Evolutionary conservation across 768 basidiomycete genomes (phyloP).

Genomic region (Xerocomellus amylosporus): DNA sequence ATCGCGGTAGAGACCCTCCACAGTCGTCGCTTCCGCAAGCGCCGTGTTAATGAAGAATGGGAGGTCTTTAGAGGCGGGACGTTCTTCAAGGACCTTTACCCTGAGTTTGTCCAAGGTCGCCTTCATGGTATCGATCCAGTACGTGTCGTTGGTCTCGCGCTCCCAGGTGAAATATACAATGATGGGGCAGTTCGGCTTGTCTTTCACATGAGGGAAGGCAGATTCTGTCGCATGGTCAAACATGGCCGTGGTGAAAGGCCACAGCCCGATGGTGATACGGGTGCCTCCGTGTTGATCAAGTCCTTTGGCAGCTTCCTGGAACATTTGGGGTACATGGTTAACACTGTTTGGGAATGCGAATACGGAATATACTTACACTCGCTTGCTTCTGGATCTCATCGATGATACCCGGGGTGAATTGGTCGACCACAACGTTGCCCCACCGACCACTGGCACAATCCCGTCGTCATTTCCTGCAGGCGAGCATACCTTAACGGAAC

Average conservation of each 20-base stretch:
- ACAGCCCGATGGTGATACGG: constrained; percentile 4
- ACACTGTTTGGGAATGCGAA: too few species aligned
- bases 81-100: constrained; percentile 1
- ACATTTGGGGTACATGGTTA: background rate
- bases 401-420: constrained; percentile 13
- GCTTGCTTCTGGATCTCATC: constrained; percentile 2
- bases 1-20: constrained; percentile 11
- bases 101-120: background rate
- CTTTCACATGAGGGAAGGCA: constrained; percentile 14
- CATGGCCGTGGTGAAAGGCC: constrained; percentile 17
- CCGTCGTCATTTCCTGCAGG: background rate
- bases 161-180: constrained; percentile 15
- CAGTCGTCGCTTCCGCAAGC: background rate
- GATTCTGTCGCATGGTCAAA: constrained; percentile 12
- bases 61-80: background rate
- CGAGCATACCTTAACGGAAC: background rate
- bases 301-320: constrained; percentile 4
- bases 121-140: constrained; percentile 12
- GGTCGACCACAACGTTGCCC: constrained; percentile 16
- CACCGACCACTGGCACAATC: constrained; percentile 13
- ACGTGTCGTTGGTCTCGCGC: background rate
- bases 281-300: constrained; percentile 5
- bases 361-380: background rate
- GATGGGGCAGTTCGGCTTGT: constrained; percentile 13
- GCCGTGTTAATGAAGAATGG: constrained; percentile 15